Base-by-base conservation (phyloP, 805 yeast genomes). In the Candida coquimbonensis region DNA sequence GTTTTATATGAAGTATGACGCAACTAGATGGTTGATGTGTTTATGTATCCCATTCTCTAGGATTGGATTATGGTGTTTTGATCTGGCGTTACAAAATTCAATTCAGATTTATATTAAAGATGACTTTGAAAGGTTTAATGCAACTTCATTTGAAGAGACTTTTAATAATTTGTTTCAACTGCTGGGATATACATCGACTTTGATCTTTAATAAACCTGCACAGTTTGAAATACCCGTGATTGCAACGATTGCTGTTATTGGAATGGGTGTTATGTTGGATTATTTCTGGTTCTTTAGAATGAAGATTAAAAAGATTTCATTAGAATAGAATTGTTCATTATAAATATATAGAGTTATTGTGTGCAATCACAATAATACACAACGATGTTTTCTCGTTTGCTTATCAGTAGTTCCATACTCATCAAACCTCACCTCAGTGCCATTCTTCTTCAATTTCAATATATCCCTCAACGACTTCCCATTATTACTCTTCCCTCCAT, bases 31-130 rank as follows among this genome's bases (percentile, higher is more conserved):
- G 57, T 35, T 57, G 14, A 49, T 56, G 40, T 53, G 54, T 45
- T 16, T 55, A 33, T 56, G 57, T 43, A 49, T 56, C 25, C 63
- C 63, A 7, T 39, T 66, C n/a, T 60, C 67, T 17, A 53, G 73
- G 14, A 45, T 68, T 21, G 73, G 73, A 1, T 53, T 69, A 11
- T 69, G 73, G 73, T 70, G 73, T 24, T 67, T 64, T 51, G 72
- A 67, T 45, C 52, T 68, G 29, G 53, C 68, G 26, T 54, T 64
- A 1, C 70, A 67, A 47, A 54, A 60, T 24, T 51, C 57, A 14
- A 54, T 68, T 24, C 72, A 67, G 39, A 57, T 65, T 19, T 60
- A 57, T 33, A 66, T 68, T 26, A 55, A 50, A 19, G 62, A 61
- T 37, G 61, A 59, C 12, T 43, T 48, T 31, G 51, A 56, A 25